Conservation (phyloP, 1,284 basidiomycete species). For the Austroboletus novae-zelandiae region DNA sequence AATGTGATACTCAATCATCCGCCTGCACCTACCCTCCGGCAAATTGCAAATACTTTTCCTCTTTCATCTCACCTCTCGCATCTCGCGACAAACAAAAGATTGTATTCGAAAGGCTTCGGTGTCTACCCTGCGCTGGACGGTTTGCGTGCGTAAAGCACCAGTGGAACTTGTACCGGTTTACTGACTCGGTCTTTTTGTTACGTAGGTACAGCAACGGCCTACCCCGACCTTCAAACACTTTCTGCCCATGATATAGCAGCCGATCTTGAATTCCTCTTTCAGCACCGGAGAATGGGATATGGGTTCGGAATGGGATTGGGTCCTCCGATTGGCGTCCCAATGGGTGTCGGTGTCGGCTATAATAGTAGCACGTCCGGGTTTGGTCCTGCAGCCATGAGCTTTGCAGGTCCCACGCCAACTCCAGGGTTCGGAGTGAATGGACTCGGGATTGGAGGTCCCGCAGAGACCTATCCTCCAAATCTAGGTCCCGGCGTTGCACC, state of each 20-base stretch:
- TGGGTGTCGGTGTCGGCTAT: conserved; percentile 21
- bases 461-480: conserved; percentile 20
- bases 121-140: conserved; percentile 20
- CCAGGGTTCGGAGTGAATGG: conserved; percentile 25
- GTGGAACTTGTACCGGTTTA: conserved; percentile 9
- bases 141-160: conserved; percentile 16
- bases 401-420: conserved; percentile 14
- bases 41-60: conserved; percentile 44
- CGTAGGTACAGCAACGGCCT: conserved; percentile 34
- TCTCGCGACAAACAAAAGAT: conserved; percentile 18
- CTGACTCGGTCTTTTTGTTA: conserved; percentile 5
- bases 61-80: conserved; percentile 24
- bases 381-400: conserved; percentile 17
- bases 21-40: conserved; percentile 46
- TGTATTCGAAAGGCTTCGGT: conserved; percentile 16
- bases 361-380: conserved; percentile 19
- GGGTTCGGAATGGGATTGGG: conserved; percentile 31
- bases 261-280: conserved; percentile 56
- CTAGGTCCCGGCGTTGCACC: conserved; percentile 11
- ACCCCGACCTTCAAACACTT: conserved; percentile 55
- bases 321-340: conserved; percentile 25
- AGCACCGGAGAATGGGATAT: conserved; percentile 39
- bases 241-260: conserved; percentile 47
- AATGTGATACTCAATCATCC: conserved; percentile 40
- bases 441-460: conserved; percentile 15